Base-by-base conservation (phyloP, 345 rosid genomes). In the Sonneratia caseolaris region DNA sequence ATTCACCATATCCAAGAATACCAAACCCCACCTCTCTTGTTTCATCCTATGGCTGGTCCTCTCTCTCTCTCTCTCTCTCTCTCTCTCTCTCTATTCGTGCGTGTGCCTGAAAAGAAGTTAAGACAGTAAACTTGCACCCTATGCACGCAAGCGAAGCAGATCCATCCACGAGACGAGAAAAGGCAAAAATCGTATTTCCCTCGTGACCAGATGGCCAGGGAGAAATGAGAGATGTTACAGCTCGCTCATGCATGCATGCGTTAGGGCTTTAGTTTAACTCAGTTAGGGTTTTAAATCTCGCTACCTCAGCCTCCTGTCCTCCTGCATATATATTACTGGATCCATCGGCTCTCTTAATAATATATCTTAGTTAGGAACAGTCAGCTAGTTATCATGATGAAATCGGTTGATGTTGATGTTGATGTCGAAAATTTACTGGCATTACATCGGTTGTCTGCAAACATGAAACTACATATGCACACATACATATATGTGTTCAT, bases 1-100 rank as follows among this genome's bases (percentile, higher is more conserved):
- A 21, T 27, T 32, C 64, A 68, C 59, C 75, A 68, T 71, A 73
- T 66, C 78, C 77, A 67, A 27, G 64, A 64, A 68, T 75, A 57
- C 43, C 16, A 64, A 73, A 53, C 57, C 57, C 21, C 5, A 18
- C 57, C 74, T 37, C 13, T 64, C 9, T 8, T 40, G 7, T 49
- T 27, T 72, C 18, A 45, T 51, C 59, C 36, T 16, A 51, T 15
- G 57, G 57, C 57, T 51, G 51, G 51, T 8, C 51, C 32, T 27
- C 56, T 7, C 37, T 37, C 69, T 66, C 59, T 53, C n/a, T 35
- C 59, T 53, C 59, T 53, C 59, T 19, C 45, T 5, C 45, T 5
- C 51, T 8, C 51, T 13, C 1, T 47, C 15, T 47, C 13, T 47
- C 11, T 3, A 16, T 53, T 4, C n/a, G 57, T 53, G n/a, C n/a